Evolutionary conservation across 2,329 filamentous ascomycete species (phyloP).

Genomic region (Hymenotorrendiella dingleyae): DNA sequence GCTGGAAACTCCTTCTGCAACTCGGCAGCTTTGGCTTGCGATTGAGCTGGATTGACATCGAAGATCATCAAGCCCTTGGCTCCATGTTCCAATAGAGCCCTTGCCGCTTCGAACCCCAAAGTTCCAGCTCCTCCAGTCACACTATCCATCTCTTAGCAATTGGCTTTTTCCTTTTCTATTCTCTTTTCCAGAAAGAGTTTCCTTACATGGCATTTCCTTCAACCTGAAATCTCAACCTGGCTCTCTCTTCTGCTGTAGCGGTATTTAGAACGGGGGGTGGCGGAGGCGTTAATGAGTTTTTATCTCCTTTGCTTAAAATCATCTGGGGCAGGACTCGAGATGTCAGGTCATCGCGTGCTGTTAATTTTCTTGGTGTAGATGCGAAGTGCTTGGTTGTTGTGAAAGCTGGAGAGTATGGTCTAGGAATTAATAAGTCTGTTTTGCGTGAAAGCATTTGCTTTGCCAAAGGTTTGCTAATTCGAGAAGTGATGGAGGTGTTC

Average conservation of each 20-base stretch:
- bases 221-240: slow-evolving; percentile 44
- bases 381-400: slow-evolving; percentile 2
- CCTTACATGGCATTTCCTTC: slow-evolving; percentile 43
- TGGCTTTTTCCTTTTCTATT: not conserved
- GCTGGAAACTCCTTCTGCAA: slow-evolving; percentile 50
- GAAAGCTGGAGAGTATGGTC: not conserved
- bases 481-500: not conserved
- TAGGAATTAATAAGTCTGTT: not conserved
- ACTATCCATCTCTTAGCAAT: not conserved
- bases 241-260: slow-evolving; percentile 31
- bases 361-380: slow-evolving; percentile 3
- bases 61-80: slow-evolving; percentile 52
- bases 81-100: slow-evolving; percentile 65
- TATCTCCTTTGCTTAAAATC: slow-evolving; percentile 39
- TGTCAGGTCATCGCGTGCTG: slow-evolving; percentile 33
- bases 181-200: not conserved
- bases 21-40: slow-evolving; percentile 36
- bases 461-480: not conserved
- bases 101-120: slow-evolving; percentile 50
- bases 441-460: not conserved
- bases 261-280: slow-evolving; percentile 38
- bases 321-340: slow-evolving; percentile 33
- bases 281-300: slow-evolving; percentile 37
- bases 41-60: slow-evolving; percentile 43
- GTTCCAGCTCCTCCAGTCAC: slow-evolving; percentile 63